Conservation (phyloP, 108 stramenopile species). For the Chaetoceros tenuissimus region DNA sequence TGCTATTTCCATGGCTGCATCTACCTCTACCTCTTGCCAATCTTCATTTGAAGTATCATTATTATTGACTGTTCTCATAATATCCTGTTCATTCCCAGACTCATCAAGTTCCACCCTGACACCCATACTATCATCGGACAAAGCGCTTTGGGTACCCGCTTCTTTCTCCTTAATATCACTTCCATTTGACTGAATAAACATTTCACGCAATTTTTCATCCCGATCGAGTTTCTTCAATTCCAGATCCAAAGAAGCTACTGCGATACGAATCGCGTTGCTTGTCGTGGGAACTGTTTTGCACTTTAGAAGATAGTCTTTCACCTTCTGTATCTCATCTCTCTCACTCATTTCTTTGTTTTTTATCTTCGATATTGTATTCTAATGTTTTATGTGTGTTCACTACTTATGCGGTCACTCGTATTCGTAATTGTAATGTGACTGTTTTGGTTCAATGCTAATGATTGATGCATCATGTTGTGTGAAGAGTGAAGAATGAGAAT, state of each 20-base stretch:
- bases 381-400: no score
- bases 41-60: conserved; percentile 21
- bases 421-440: no score
- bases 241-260: conserved; percentile 51
- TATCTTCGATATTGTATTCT: no score
- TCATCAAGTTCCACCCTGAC: conserved; percentile 6
- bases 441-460: no score
- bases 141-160: background rate
- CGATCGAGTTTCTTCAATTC: conserved; percentile 44
- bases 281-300: conserved; percentile 11
- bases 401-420: no score
- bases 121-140: background rate
- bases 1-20: conserved; percentile 10
- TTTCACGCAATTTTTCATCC: conserved; percentile 46
- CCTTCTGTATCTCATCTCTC: background rate
- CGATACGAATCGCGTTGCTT: conserved; percentile 45
- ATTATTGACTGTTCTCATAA: conserved; percentile 17
- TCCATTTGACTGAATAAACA: conserved; percentile 25
- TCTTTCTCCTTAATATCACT: background rate
- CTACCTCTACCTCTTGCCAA: conserved; percentile 31
- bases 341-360: background rate
- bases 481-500: no score
- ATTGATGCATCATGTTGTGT: no score
- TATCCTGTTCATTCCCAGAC: conserved; percentile 16
- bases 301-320: background rate